Percentiles rank a stretch among this genome's conserved stretches.
These are phyloP conservation scores for Metschnikowia chrysomelidarum DNA, from an alignment of 805 yeast genomes.

Conservation along the genomic window DNA sequence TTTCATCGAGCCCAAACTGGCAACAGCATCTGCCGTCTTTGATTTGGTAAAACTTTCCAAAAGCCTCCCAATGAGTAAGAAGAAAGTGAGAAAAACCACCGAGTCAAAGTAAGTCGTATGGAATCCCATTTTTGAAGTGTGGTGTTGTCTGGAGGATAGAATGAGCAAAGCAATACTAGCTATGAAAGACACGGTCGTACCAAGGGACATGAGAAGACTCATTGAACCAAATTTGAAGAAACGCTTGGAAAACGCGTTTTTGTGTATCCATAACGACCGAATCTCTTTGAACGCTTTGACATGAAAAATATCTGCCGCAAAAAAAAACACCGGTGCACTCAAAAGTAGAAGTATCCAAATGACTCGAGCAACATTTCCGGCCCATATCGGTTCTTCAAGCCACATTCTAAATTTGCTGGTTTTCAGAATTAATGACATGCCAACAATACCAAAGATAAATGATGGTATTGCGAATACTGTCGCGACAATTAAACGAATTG, in stretches of 20 bases:
- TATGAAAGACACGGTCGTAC: slow-evolving; percentile 70
- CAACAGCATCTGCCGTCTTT: slow-evolving; percentile 64
- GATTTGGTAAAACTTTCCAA: slow-evolving; percentile 65
- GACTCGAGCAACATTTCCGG: slow-evolving; percentile 56
- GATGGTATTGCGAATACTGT: slow-evolving; percentile 62
- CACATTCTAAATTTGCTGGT: slow-evolving; percentile 45
- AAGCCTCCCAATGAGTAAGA: slow-evolving; percentile 66
- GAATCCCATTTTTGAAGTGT: slow-evolving; percentile 34
- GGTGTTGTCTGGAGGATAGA: slow-evolving; percentile 37
- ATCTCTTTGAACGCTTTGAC: slow-evolving; percentile 62
- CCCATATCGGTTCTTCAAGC: slow-evolving; percentile 62
- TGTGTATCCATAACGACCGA: slow-evolving; percentile 52
- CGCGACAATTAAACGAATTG: slow-evolving; percentile 47
- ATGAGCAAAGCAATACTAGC: slow-evolving; percentile 59
- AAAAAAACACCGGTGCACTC: slow-evolving; percentile 72
- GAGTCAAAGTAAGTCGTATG: slow-evolving; percentile 75
- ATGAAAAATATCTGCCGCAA: slow-evolving; percentile 73
- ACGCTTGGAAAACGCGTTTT: slow-evolving; percentile 54
- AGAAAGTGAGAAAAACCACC: slow-evolving; percentile 72
- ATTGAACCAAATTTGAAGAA: slow-evolving; percentile 73
- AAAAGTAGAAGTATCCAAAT: slow-evolving; percentile 65
- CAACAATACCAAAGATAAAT: slow-evolving; percentile 65
- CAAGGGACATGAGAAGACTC: slow-evolving; percentile 70
- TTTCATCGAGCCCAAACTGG: slow-evolving; percentile 51
- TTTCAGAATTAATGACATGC: slow-evolving; percentile 56